phyloP scores from a whole-genome alignment of 2,329 filamentous ascomycete genomes.

The Macrophomina tecta region DNA sequence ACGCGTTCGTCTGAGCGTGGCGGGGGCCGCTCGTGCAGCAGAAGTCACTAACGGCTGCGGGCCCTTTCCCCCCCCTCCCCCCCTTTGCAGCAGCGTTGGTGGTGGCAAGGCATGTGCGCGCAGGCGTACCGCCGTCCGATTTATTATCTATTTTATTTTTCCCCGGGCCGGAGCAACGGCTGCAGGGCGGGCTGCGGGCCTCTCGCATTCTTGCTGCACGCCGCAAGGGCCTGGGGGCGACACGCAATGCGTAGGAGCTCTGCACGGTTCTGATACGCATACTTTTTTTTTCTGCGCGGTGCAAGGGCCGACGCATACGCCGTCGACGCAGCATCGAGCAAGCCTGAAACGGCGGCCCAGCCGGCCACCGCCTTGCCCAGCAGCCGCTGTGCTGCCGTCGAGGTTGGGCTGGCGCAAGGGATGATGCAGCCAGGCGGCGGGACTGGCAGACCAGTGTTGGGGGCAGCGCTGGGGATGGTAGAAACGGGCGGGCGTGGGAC shows the following conservation, averaged over 20 bases:
- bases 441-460: no score
- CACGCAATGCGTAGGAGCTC: constrained; percentile 24
- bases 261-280: constrained; percentile 17
- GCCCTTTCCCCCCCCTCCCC: background rate
- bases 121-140: background rate
- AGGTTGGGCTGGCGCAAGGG: background rate
- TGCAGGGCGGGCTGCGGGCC: constrained; percentile 14
- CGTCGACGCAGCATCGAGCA: constrained; percentile 1
- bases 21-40: constrained; percentile 12
- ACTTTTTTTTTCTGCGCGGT: constrained; percentile 8
- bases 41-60: background rate
- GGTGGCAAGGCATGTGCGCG: constrained; percentile 2
- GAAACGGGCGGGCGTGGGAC: no score
- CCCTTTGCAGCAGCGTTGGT: background rate
- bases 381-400: background rate
- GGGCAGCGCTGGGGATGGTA: no score
- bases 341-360: constrained; percentile 16
- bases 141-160: background rate
- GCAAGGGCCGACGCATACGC: constrained; percentile 9
- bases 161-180: background rate
- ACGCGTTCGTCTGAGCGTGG: constrained; percentile 1
- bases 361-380: background rate
- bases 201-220: constrained; percentile 20
- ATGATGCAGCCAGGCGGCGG: background rate
- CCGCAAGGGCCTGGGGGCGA: constrained; percentile 23